A percentile compares a stretch with the other conserved stretches of the same genome.
Conservation (phyloP, 371 early-diverging fungal genomes). For the Apophysomyces variabilis region DNA sequence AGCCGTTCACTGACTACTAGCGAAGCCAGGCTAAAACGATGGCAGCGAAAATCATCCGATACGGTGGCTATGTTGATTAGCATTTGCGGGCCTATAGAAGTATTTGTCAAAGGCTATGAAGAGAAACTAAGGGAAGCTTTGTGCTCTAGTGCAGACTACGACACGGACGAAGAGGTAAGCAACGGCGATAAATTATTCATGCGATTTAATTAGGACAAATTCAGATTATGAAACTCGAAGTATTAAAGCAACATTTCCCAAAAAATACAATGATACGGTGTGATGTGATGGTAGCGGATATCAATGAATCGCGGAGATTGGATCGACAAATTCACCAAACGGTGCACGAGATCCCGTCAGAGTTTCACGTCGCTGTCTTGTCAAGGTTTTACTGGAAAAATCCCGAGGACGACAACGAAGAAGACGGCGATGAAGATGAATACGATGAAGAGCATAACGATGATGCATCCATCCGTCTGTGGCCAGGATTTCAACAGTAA, state of each 20-base stretch:
- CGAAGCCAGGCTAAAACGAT: conserved; percentile 21
- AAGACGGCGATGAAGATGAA: conserved; percentile 21
- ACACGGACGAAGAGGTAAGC: conserved; percentile 31
- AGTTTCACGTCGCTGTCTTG: conserved; percentile 33
- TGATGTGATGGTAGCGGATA: conserved; percentile 49
- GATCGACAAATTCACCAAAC: conserved; percentile 39
- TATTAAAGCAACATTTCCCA: conserved; percentile 41
- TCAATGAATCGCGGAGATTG: conserved; percentile 35
- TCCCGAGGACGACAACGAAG: conserved; percentile 12
- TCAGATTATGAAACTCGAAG: conserved; percentile 24
- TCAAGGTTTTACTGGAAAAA: conserved; percentile 41
- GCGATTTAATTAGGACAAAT: background rate
- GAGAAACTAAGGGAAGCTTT: conserved; percentile 29
- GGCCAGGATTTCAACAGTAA: conserved; percentile 5
- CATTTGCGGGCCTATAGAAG: conserved; percentile 28
- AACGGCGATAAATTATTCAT: background rate
- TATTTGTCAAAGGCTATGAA: conserved; percentile 36
- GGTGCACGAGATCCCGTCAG: background rate
- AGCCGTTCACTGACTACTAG: background rate
- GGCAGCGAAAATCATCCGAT: conserved; percentile 32
- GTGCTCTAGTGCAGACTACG: conserved; percentile 26
- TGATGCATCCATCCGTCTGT: background rate
- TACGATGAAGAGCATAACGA: background rate
- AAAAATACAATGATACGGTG: conserved; percentile 34
- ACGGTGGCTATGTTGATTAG: conserved; percentile 41